Evolutionary conservation across 768 basidiomycete species (phyloP), one percentile per base, ranked within the genome.

Genomic region (Boletellus sp.): DNA sequence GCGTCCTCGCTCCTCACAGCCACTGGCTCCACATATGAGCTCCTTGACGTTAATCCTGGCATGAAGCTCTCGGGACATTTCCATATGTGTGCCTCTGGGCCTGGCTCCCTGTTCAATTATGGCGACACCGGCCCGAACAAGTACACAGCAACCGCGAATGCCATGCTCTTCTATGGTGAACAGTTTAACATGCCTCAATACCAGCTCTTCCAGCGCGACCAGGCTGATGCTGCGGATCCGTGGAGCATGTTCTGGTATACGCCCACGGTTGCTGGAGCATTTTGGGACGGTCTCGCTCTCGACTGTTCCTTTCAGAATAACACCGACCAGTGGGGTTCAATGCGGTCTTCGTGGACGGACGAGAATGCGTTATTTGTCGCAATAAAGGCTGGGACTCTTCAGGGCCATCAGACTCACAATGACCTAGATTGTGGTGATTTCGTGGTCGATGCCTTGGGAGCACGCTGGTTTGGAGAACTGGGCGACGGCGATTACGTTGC

Each of bases 191-290:
- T 79, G 40, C 91, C 96, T 12, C 65, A 73, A 56, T 97, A 84
- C 68, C 75, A 83, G 20, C 79, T 99, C 39, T 91, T 83, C 79
- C 96, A 99, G 68, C 90, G 96, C 49, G 96, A 95, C 62, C 88
- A 85, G 49, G 67, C 69, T 36, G 92, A 95, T 64, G 83, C 87
- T 16, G 75, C 87, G 8, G 90, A 92, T 52, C 90, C 90, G 1
- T 90, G 82, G 82, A 78, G 78, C 56, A 91, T 94, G 85, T 84
- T 89, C 76, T 99, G 93, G 92, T 99, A 99, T 68, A 77, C 97
- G 65, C 82, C 94, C 8, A 74, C 79, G 3, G 81, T 85, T 41
- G 66, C 75, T 9, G 93, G 96, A 39, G 94, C 94, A 34, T 98
- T 88, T 76, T 98, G 95, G 95, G 81, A 94, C 62, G 84, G 83